Evolutionary conservation across 2,329 filamentous ascomycete species (phyloP).

Genomic region (Sporothrix euskadiensis): DNA sequence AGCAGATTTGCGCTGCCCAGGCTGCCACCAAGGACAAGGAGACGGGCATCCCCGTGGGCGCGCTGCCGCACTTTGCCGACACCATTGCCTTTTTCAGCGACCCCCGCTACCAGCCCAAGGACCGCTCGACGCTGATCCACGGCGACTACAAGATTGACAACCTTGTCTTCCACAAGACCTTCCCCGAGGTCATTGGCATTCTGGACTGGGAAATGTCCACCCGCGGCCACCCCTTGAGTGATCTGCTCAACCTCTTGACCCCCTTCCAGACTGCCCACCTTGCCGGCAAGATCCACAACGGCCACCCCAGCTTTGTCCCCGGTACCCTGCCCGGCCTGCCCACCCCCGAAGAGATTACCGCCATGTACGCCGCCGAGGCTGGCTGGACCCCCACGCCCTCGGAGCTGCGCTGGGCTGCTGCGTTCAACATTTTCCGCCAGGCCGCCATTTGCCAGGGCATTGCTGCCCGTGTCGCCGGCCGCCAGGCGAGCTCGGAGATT

Average conservation of each 20-base stretch:
- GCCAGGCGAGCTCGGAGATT: conserved; percentile 86
- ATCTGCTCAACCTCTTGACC: conserved; percentile 76
- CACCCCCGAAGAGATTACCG: conserved; percentile 38
- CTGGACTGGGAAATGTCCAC: conserved; percentile 99
- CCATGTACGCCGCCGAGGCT: conserved; percentile 48
- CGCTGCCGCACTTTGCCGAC: conserved; percentile 79
- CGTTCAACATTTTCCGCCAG: conserved; percentile 62
- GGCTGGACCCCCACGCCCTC: conserved; percentile 53
- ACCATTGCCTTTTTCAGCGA: conserved; percentile 78
- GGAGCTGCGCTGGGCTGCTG: conserved; percentile 63
- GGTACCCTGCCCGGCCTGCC: conserved; percentile 62
- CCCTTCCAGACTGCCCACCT: conserved; percentile 48
- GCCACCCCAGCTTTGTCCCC: conserved; percentile 58
- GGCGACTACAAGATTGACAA: conserved; percentile 89
- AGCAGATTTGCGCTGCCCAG: conserved; percentile 75
- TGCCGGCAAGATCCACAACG: conserved; percentile 34
- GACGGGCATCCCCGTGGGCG: conserved; percentile 72
- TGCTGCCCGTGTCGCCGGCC: conserved; percentile 76
- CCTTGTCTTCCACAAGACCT: conserved; percentile 83
- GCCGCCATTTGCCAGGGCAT: conserved; percentile 80
- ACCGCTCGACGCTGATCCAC: conserved; percentile 74
- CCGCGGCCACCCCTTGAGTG: conserved; percentile 90
- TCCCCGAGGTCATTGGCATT: conserved; percentile 86
- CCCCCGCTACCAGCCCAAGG: conserved; percentile 67
- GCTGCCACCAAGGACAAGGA: conserved; percentile 74